These are phyloP conservation scores for Solanum pinnatisectum DNA, from an alignment of 257 asterid genomes.

Conservation along the genomic window DNA sequence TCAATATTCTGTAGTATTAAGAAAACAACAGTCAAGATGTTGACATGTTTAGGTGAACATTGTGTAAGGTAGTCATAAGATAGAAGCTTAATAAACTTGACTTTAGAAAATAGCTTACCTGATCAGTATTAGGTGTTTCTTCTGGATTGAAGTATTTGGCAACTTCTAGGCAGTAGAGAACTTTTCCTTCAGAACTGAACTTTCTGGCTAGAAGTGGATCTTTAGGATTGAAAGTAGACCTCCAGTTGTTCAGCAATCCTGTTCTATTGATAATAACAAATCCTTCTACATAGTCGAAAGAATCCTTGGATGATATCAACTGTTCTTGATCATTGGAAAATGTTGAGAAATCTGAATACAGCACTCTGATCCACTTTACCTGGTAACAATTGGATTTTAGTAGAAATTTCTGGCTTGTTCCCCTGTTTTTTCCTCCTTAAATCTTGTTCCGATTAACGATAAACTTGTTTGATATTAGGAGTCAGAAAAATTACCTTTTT, in stretches of 20 bases:
- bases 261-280: slow-evolving; percentile 68
- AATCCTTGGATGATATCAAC: slow-evolving; percentile 39
- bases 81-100: background rate
- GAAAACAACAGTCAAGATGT: slow-evolving; percentile 1
- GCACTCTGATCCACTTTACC: slow-evolving; percentile 91
- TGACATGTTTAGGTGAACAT: background rate
- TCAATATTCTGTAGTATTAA: slow-evolving; percentile 53
- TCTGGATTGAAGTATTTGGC: slow-evolving; percentile 67
- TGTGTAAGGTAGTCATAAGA: background rate
- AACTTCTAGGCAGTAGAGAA: slow-evolving; percentile 74
- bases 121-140: slow-evolving; percentile 22
- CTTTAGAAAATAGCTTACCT: slow-evolving; percentile 28
- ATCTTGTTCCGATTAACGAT: background rate
- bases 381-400: slow-evolving; percentile 16
- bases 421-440: background rate
- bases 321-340: slow-evolving; percentile 75
- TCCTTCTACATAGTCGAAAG: slow-evolving; percentile 84
- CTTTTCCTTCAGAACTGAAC: slow-evolving; percentile 74
- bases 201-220: slow-evolving; percentile 56
- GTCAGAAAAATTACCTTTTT: slow-evolving; percentile 29
- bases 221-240: slow-evolving; percentile 75
- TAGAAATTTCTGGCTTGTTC: background rate
- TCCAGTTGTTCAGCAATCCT: slow-evolving; percentile 73
- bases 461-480: background rate
- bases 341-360: slow-evolving; percentile 58